phyloP scores from a whole-genome alignment of 345 rosid genomes.

The Sonneratia alba region DNA sequence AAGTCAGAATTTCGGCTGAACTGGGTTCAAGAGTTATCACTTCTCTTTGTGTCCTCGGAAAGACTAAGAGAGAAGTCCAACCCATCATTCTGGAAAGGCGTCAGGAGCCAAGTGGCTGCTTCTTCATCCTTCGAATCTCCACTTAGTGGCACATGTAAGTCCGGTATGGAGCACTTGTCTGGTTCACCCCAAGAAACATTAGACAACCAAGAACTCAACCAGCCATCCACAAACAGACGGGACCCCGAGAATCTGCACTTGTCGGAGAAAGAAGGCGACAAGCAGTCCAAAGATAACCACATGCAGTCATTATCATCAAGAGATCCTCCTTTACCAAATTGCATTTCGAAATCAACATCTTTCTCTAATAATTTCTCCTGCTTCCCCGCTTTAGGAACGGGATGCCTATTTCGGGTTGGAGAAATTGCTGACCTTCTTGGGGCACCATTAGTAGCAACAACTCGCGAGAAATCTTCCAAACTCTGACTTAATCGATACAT shows the following conservation, averaged over 20 bases:
- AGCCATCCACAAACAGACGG: background rate
- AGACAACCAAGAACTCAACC: slow-evolving; percentile 6
- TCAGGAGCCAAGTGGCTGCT: slow-evolving; percentile 3
- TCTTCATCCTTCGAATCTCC: background rate
- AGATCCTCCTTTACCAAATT: background rate
- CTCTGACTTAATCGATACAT: background rate
- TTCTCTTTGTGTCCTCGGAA: background rate
- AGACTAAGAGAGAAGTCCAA: background rate
- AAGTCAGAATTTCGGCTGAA: background rate
- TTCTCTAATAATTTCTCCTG: background rate
- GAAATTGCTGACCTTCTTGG: background rate
- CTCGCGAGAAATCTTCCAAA: background rate
- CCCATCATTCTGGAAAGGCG: background rate
- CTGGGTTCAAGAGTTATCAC: background rate
- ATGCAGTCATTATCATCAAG: slow-evolving; percentile 1
- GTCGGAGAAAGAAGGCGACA: slow-evolving; percentile 8
- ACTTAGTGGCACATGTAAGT: background rate
- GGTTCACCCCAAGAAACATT: background rate
- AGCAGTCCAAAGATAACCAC: slow-evolving; percentile 10
- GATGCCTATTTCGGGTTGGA: background rate
- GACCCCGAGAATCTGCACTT: background rate
- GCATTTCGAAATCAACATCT: slow-evolving; percentile 6
- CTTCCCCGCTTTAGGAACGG: background rate
- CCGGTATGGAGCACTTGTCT: background rate
- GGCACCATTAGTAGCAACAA: background rate